phyloP scores from a whole-genome alignment of 2,329 filamentous ascomycete genomes.

The Cladosporium sp. region DNA sequence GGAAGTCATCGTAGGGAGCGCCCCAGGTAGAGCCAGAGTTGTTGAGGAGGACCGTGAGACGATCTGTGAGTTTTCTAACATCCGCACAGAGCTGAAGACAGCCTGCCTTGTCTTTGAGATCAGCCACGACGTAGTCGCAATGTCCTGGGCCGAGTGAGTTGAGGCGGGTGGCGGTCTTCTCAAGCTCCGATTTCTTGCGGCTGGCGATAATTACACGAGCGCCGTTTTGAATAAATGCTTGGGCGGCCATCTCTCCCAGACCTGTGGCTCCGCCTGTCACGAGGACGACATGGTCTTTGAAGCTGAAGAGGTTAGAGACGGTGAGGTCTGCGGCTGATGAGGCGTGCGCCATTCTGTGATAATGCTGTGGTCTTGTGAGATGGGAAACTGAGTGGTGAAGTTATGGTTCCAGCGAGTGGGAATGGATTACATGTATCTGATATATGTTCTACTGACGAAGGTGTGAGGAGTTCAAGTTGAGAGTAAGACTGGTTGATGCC shows the following conservation, averaged over 20 bases:
- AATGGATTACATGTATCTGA: too few species aligned
- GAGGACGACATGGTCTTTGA: conserved; percentile 36
- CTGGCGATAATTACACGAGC: conserved; percentile 39
- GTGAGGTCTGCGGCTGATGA: conserved; percentile 26
- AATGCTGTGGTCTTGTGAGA: background rate
- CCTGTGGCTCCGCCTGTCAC: conserved; percentile 44
- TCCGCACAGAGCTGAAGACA: conserved; percentile 38
- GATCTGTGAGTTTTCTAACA: conserved; percentile 41
- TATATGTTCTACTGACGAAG: too few species aligned
- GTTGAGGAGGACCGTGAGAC: conserved; percentile 43
- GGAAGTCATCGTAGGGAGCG: conserved; percentile 54
- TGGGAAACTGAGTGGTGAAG: background rate
- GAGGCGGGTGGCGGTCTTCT: conserved; percentile 37
- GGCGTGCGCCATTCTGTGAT: conserved; percentile 26
- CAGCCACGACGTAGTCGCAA: conserved; percentile 43
- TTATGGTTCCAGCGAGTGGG: too few species aligned
- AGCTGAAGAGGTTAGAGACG: conserved; percentile 31
- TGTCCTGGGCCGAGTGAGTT: conserved; percentile 41
- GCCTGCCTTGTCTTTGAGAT: conserved; percentile 42
- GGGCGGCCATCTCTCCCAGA: conserved; percentile 44
- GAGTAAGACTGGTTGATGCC: too few species aligned
- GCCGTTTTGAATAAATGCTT: conserved; percentile 43
- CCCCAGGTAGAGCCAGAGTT: conserved; percentile 45
- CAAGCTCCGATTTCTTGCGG: conserved; percentile 42
- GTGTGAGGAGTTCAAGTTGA: too few species aligned